A percentile compares a stretch with the other conserved stretches of the same genome.
phyloP scores from a whole-genome alignment of 495 filamentous ascomycete genomes.

The Xylaria sp. region DNA sequence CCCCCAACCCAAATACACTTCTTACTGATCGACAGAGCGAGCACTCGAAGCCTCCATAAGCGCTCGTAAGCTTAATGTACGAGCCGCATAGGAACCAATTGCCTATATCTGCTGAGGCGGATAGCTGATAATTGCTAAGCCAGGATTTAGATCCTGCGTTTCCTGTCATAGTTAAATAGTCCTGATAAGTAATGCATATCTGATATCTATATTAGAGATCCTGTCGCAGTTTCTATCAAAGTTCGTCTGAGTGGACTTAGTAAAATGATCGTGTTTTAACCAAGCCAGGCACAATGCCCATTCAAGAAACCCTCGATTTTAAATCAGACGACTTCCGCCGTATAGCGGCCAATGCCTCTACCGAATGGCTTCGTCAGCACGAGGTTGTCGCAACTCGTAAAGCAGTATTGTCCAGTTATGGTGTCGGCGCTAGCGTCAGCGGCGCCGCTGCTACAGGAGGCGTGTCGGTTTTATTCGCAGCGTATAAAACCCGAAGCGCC shows the following conservation, averaged over 20 bases:
- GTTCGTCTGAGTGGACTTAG: background rate
- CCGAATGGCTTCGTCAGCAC: constrained; percentile 15
- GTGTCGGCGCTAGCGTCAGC: constrained; percentile 12
- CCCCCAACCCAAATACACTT: background rate
- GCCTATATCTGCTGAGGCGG: background rate
- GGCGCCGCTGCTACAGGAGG: constrained; percentile 19
- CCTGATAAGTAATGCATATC: background rate
- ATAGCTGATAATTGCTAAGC: background rate
- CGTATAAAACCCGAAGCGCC: constrained; percentile 26
- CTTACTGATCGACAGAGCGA: background rate
- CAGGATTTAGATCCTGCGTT: background rate
- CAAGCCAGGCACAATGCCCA: constrained; percentile 19
- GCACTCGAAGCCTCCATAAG: background rate
- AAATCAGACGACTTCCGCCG: constrained; percentile 14
- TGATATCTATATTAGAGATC: background rate
- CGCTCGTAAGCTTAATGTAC: background rate
- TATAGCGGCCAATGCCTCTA: constrained; percentile 4
- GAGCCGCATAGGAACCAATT: background rate
- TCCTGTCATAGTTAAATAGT: background rate
- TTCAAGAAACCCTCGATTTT: constrained; percentile 28
- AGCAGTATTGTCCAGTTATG: constrained; percentile 9
- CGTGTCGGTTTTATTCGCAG: constrained; percentile 1
- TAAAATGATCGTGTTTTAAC: background rate
- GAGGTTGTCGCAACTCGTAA: constrained; percentile 23
- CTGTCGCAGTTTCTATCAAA: background rate